Percentiles rank a stretch among this genome's conserved stretches.
Conservation (phyloP, 2,329 filamentous ascomycete genomes). For the Apiospora marii region DNA sequence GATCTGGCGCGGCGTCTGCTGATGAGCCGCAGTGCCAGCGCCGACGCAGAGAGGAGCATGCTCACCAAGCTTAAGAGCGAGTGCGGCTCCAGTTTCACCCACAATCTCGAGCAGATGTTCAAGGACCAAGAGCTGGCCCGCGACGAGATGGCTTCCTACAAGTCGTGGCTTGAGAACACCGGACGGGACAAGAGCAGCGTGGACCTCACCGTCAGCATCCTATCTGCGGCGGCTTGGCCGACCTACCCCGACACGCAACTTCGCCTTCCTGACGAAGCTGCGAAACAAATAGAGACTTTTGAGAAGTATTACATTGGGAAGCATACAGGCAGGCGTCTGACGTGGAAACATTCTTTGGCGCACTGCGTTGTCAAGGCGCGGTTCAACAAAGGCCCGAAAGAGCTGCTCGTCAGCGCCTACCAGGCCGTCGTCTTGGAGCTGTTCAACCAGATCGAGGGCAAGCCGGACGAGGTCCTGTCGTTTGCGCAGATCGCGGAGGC, state of each 20-base stretch:
- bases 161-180: constrained; percentile 65
- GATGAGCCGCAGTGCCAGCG: constrained; percentile 91
- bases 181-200: constrained; percentile 58
- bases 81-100: constrained; percentile 92
- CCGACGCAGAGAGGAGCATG: constrained; percentile 97
- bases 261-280: constrained; percentile 77
- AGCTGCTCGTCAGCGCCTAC: constrained; percentile 89
- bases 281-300: constrained; percentile 80
- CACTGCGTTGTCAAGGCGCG: constrained; percentile 85
- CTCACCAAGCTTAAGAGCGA: constrained; percentile 88
- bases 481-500: constrained; percentile 79
- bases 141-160: constrained; percentile 93
- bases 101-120: constrained; percentile 99
- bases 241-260: constrained; percentile 80
- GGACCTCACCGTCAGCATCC: constrained; percentile 84
- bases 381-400: constrained; percentile 83
- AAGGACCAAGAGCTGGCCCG: constrained; percentile 94
- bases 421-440: constrained; percentile 90
- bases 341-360: constrained; percentile 93
- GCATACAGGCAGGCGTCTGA: constrained; percentile 84
- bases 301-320: constrained; percentile 88
- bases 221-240: constrained; percentile 94
- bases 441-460: constrained; percentile 76
- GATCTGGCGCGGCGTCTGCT: constrained; percentile 89
- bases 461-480: constrained; percentile 66